Percentiles rank a stretch among this genome's conserved stretches.
These are phyloP conservation scores for Pseudogymnoascus sp. DNA, from an alignment of 2,329 filamentous ascomycete genomes.

Conservation along the genomic window DNA sequence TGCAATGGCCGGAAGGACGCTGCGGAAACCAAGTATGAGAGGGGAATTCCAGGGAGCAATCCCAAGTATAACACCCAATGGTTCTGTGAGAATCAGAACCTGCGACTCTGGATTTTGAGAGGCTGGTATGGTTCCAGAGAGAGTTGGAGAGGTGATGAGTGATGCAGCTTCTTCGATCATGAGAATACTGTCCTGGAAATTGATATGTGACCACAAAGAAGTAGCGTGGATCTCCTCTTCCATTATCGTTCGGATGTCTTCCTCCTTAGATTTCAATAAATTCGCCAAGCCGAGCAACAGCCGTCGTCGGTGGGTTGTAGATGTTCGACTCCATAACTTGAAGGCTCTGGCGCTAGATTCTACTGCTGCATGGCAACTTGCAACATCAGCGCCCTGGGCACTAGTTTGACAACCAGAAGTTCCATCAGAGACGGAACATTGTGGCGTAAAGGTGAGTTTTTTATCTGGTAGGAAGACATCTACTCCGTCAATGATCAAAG, in stretches of 20 bases:
- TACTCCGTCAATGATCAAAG: background rate
- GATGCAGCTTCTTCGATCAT: slow-evolving; percentile 12
- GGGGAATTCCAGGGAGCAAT: slow-evolving; percentile 29
- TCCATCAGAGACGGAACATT: background rate
- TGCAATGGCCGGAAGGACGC: slow-evolving; percentile 17
- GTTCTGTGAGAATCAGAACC: slow-evolving; percentile 15
- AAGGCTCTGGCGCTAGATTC: slow-evolving; percentile 11
- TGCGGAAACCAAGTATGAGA: slow-evolving; percentile 19
- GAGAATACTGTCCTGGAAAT: slow-evolving; percentile 10
- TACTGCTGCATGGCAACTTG: slow-evolving; percentile 7
- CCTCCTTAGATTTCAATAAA: slow-evolving; percentile 6
- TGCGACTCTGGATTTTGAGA: background rate
- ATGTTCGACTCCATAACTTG: background rate
- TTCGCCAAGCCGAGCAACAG: slow-evolving; percentile 6
- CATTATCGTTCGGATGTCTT: slow-evolving; percentile 10
- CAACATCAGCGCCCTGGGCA: slow-evolving; percentile 3
- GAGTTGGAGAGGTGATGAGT: background rate
- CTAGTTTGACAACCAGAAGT: background rate
- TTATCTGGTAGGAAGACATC: background rate
- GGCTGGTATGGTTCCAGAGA: slow-evolving; percentile 6
- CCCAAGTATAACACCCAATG: slow-evolving; percentile 26
- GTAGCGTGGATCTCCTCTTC: slow-evolving; percentile 10
- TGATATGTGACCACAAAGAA: slow-evolving; percentile 12
- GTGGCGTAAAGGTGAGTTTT: background rate
- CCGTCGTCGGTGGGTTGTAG: background rate